Conservation (phyloP, 2,329 filamentous ascomycete species). For the Stachybotrys chartarum region DNA sequence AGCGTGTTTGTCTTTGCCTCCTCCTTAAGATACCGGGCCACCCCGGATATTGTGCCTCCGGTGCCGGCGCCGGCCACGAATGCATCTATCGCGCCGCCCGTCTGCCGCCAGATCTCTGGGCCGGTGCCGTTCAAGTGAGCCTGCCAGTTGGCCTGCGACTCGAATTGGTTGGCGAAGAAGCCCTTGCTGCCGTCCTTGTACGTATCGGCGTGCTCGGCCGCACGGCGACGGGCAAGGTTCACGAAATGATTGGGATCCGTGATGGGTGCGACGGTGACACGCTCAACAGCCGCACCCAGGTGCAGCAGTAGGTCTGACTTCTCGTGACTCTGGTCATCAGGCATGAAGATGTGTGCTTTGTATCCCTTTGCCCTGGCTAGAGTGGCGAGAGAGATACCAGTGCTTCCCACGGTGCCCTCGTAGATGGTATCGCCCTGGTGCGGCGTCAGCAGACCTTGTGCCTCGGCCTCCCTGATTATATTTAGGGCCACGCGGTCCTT, state of each 20-base stretch:
- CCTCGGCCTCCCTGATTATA: constrained; percentile 81
- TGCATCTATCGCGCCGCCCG: constrained; percentile 66
- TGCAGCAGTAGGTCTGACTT: constrained; percentile 85
- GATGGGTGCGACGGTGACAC: constrained; percentile 85
- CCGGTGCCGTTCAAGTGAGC: constrained; percentile 80
- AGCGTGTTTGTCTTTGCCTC: constrained; percentile 49
- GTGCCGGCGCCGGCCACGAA: constrained; percentile 94
- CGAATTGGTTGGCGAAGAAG: constrained; percentile 96
- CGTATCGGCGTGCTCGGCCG: constrained; percentile 61
- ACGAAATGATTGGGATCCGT: constrained; percentile 93
- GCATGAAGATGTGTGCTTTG: constrained; percentile 94
- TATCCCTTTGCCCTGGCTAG: constrained; percentile 86
- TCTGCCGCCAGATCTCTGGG: constrained; percentile 81
- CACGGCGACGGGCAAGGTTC: constrained; percentile 75
- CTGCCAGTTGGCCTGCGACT: constrained; percentile 79
- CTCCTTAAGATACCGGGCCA: constrained; percentile 76
- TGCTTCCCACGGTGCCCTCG: constrained; percentile 94
- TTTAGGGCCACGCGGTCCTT: constrained; percentile 91
- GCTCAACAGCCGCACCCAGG: constrained; percentile 86
- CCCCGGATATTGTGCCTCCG: constrained; percentile 85
- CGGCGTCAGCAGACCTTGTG: constrained; percentile 65
- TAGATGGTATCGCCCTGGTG: constrained; percentile 89
- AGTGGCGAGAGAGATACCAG: constrained; percentile 87
- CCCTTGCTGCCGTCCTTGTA: constrained; percentile 58
- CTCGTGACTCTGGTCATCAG: constrained; percentile 79